A percentile compares a stretch with the other conserved stretches of the same genome.
These are phyloP conservation scores for Cinchona pubescens DNA, from an alignment of 257 asterid genomes.

Conservation along the genomic window DNA sequence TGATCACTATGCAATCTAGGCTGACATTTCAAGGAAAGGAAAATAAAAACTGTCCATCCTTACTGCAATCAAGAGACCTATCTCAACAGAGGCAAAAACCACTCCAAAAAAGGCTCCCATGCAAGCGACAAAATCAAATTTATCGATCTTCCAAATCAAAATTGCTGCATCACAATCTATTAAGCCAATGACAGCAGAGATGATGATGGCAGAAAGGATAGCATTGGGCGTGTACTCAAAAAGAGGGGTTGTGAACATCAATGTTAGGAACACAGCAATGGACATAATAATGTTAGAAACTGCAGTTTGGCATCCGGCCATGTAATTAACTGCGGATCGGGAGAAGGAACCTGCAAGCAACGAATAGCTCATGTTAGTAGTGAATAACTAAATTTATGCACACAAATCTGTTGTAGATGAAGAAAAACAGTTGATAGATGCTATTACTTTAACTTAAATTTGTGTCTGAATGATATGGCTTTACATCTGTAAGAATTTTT, in stretches of 20 bases:
- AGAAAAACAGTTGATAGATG: too few species aligned
- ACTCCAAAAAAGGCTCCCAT: constrained; percentile 96
- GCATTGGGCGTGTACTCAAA: constrained; percentile 89
- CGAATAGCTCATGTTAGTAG: neutral
- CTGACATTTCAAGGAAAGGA: neutral
- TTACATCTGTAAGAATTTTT: neutral
- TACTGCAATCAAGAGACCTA: constrained; percentile 88
- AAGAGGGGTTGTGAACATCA: constrained; percentile 78
- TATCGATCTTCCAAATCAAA: constrained; percentile 86
- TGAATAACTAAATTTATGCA: neutral
- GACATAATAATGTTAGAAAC: constrained; percentile 92
- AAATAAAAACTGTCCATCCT: constrained; percentile 9
- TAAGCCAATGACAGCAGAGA: constrained; percentile 86
- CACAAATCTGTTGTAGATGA: too few species aligned
- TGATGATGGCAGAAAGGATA: constrained; percentile 85
- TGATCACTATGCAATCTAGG: neutral
- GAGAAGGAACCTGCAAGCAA: constrained; percentile 78
- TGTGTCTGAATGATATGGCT: neutral
- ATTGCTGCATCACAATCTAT: constrained; percentile 76
- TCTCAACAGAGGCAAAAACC: constrained; percentile 73
- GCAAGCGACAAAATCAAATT: constrained; percentile 85
- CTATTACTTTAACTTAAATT: too few species aligned
- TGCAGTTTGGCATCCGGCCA: constrained; percentile 95
- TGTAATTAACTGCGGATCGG: constrained; percentile 86
- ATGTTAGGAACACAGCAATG: constrained; percentile 60